Evolutionary conservation across 805 yeast genomes (phyloP).

Genomic region (Starmerella scarabaei): DNA sequence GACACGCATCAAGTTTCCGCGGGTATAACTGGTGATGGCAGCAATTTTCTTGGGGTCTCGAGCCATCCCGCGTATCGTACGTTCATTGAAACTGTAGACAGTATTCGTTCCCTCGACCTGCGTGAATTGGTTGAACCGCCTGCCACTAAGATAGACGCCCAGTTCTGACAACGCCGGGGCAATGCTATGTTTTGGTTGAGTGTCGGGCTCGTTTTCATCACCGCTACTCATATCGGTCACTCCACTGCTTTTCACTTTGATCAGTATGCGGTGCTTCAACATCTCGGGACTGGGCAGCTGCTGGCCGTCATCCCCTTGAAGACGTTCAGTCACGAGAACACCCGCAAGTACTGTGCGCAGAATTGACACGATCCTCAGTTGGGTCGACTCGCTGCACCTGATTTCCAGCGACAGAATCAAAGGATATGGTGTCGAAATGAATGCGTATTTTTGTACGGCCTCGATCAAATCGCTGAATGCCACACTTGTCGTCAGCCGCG

Average conservation of each 20-base stretch:
- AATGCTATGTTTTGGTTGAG: slow-evolving; percentile 9
- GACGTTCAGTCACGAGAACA: slow-evolving; percentile 35
- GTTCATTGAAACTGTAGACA: slow-evolving; percentile 77
- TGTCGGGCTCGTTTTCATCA: slow-evolving; percentile 18
- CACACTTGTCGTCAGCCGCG: slow-evolving; percentile 53
- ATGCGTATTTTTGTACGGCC: slow-evolving; percentile 72
- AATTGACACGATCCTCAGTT: slow-evolving; percentile 41
- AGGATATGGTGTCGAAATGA: slow-evolving; percentile 77
- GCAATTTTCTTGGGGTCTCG: slow-evolving; percentile 42
- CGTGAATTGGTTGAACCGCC: slow-evolving; percentile 68
- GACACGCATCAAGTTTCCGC: slow-evolving; percentile 60
- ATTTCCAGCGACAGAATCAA: slow-evolving; percentile 75
- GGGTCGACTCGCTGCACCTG: slow-evolving; percentile 60
- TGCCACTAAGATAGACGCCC: slow-evolving; percentile 63
- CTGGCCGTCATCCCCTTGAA: slow-evolving; percentile 21
- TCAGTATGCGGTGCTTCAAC: slow-evolving; percentile 53
- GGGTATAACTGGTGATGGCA: slow-evolving; percentile 64
- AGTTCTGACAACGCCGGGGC: slow-evolving; percentile 37
- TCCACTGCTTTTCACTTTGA: slow-evolving; percentile 51
- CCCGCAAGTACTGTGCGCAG: slow-evolving; percentile 50
- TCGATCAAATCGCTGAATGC: slow-evolving; percentile 55
- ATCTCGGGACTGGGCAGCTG: slow-evolving; percentile 60
- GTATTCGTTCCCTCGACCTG: slow-evolving; percentile 83
- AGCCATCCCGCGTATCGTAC: slow-evolving; percentile 46
- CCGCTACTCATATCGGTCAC: slow-evolving; percentile 2